Evolutionary conservation across 2,329 filamentous ascomycete species (phyloP).

Genomic region (Phialophora tarda): DNA sequence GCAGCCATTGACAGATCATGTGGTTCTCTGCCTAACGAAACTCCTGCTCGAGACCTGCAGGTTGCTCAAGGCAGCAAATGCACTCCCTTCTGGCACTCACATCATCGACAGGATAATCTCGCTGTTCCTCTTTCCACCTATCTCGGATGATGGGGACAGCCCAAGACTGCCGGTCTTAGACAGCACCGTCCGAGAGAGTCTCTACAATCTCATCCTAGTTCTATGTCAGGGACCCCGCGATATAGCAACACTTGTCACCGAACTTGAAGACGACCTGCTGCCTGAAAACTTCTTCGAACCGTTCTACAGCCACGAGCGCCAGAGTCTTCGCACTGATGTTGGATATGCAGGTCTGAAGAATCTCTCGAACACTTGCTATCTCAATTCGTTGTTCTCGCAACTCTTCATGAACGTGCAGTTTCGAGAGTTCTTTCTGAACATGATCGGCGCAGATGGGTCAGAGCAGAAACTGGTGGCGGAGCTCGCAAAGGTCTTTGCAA

Average conservation of each 20-base stretch:
- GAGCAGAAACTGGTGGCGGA: conserved; percentile 73
- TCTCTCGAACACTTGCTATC: conserved; percentile 93
- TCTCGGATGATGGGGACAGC: conserved; percentile 43
- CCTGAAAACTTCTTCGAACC: conserved; percentile 34
- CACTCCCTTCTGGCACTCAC: conserved; percentile 42
- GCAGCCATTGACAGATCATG: conserved; percentile 51
- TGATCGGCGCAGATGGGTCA: conserved; percentile 59
- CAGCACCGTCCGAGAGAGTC: conserved; percentile 60
- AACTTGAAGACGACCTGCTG: conserved; percentile 35
- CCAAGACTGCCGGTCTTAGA: conserved; percentile 59
- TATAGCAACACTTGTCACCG: conserved; percentile 45
- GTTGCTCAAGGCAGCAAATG: conserved; percentile 25
- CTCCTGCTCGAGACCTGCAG: conserved; percentile 46
- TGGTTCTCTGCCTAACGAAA: conserved; percentile 52
- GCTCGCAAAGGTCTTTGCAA: conserved; percentile 80
- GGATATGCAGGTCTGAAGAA: conserved; percentile 92
- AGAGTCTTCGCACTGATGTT: conserved; percentile 68
- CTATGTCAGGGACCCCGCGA: conserved; percentile 60
- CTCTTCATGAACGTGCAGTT: conserved; percentile 95
- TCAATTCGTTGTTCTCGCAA: conserved; percentile 93
- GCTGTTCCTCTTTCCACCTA: conserved; percentile 69
- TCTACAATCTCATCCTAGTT: conserved; percentile 66
- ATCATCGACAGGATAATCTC: conserved; percentile 63
- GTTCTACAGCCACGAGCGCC: conserved; percentile 32
- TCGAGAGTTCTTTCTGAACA: conserved; percentile 76